These are phyloP conservation scores for Westerdykella ornata DNA, from an alignment of 2,329 filamentous ascomycete species.

Conservation along the genomic window DNA sequence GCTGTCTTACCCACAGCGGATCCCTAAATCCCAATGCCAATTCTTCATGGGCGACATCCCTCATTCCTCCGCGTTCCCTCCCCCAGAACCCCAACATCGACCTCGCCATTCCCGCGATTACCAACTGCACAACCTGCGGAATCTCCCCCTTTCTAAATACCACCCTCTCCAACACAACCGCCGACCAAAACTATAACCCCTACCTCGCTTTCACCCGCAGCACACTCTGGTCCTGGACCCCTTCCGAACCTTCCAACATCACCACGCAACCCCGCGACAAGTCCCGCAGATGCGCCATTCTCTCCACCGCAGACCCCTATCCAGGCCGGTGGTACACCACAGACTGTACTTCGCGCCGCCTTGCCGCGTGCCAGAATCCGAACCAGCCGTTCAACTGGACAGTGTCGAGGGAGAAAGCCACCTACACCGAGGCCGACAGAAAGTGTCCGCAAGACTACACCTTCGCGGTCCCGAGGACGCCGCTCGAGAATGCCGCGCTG, in stretches of 20 bases:
- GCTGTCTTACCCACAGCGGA: slow-evolving; percentile 47
- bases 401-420: slow-evolving; percentile 23
- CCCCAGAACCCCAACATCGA: slow-evolving; percentile 19
- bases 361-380: slow-evolving; percentile 51
- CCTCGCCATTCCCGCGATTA: slow-evolving; percentile 21
- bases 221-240: slow-evolving; percentile 56
- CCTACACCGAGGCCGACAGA: slow-evolving; percentile 28
- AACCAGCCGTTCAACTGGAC: slow-evolving; percentile 53
- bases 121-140: slow-evolving; percentile 50
- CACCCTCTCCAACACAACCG: slow-evolving; percentile 48
- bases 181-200: slow-evolving; percentile 41
- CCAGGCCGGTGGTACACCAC: slow-evolving; percentile 53
- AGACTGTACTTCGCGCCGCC: slow-evolving; percentile 49
- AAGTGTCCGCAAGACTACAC: slow-evolving; percentile 45
- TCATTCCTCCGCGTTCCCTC: slow-evolving; percentile 13
- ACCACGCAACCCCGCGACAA: slow-evolving; percentile 24
- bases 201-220: slow-evolving; percentile 49
- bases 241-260: slow-evolving; percentile 49
- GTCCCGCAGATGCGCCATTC: slow-evolving; percentile 49
- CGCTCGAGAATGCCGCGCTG: slow-evolving; percentile 58
- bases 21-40: slow-evolving; percentile 43
- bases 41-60: slow-evolving; percentile 39
- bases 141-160: slow-evolving; percentile 54
- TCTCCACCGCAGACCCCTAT: slow-evolving; percentile 40
- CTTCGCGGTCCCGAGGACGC: slow-evolving; percentile 55